Base-by-base conservation (phyloP, 805 yeast species). In the Huiozyma naganishii region DNA sequence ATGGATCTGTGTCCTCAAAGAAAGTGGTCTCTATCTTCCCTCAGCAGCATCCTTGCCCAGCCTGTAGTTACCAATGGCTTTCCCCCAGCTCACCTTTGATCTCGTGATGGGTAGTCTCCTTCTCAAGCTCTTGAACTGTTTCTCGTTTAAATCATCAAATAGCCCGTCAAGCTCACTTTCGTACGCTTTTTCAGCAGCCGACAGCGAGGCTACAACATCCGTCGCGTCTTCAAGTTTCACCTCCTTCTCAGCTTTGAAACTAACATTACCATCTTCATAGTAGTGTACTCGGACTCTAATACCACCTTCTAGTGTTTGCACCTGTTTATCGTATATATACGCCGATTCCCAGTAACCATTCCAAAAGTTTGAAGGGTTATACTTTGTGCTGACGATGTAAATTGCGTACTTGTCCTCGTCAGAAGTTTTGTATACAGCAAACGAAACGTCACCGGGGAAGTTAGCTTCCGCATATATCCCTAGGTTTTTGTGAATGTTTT, bases 181-280 rank as follows among this genome's bases (percentile, higher is more conserved):
- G 53, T 76, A 72, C 34, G 67, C 60, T 44, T 74, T 71, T 63
- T 90, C 97, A 9, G 73, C 56, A 29, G 60, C 60, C 42, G 70
- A 66, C 49, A 87, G 82, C 3, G 45, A 12, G 13, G 28, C 32
- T 6, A 39, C n/a, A 34, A 67, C 59, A 45, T 72, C 64, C 33
- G 78, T 64, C 4, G 64, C 55, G 4, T 58, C 60, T 1, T 52
- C 48, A 3, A 49, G 40, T 6, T 44, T 36, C 3, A 55, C 43
- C 23, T 61, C 65, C 6, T 52, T 54, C 6, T 50, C 49, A 2
- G 79, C 69, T 48, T 75, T 78, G 55, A 92, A 74, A 42, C 90
- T 73, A 13, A 90, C 97, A 57, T 90, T 90, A 29, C 98, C 98
- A 53, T 90, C 97, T 65, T 90, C 98, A 60, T 76, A 92, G 62